A percentile compares a stretch with the other conserved stretches of the same genome.
Evolutionary conservation across 371 early-diverging fungal genomes (phyloP).

Genomic region (Mortierella sp.): DNA sequence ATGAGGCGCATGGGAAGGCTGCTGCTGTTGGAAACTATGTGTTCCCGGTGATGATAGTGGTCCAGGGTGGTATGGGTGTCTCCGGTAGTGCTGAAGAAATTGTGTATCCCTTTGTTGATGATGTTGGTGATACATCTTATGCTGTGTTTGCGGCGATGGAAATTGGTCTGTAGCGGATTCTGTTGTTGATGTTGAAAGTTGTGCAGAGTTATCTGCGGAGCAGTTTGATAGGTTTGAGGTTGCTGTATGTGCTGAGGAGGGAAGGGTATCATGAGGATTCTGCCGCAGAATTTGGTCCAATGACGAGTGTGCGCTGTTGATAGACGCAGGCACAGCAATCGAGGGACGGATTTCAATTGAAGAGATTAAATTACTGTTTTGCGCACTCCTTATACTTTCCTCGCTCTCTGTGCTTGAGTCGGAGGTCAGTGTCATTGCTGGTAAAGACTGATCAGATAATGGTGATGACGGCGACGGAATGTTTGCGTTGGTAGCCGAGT

Average conservation of each 20-base stretch:
- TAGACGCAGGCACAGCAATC: slow-evolving; percentile 30
- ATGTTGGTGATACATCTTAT: neutral
- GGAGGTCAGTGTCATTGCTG: neutral
- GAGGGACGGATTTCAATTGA: slow-evolving; percentile 22
- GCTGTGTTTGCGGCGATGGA: slow-evolving; percentile 3
- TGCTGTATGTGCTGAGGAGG: neutral
- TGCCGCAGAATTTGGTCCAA: slow-evolving; percentile 13
- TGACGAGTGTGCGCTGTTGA: slow-evolving; percentile 18
- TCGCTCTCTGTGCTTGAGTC: neutral
- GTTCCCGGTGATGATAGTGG: neutral
- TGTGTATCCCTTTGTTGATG: slow-evolving; percentile 8
- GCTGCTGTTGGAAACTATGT: slow-evolving; percentile 3
- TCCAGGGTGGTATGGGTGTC: slow-evolving; percentile 8
- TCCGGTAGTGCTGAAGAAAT: slow-evolving; percentile 8
- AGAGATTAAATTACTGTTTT: neutral
- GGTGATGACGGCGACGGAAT: slow-evolving; percentile 11
- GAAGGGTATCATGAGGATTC: neutral
- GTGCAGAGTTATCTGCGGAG: neutral
- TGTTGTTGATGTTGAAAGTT: neutral
- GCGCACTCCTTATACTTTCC: neutral
- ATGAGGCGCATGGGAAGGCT: neutral
- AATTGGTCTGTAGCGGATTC: neutral
- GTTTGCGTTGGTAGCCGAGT: neutral
- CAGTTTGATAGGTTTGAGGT: no score
- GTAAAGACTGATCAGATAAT: neutral